These are phyloP conservation scores for Grammothele lineata DNA, from an alignment of 768 basidiomycete genomes.

Conservation along the genomic window DNA sequence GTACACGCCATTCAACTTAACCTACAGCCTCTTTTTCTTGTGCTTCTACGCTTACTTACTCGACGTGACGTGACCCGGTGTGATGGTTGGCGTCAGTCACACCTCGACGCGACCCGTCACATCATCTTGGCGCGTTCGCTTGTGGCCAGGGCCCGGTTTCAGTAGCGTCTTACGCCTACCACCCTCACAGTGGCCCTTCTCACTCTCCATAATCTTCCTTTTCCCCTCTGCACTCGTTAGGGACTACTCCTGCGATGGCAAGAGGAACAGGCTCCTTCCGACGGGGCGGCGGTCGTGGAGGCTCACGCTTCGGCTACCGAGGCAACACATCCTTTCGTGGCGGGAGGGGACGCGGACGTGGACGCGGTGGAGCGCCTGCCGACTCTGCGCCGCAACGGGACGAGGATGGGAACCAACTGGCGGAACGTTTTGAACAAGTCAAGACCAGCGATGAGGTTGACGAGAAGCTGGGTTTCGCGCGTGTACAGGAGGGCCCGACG, in stretches of 20 bases:
- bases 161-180: background rate
- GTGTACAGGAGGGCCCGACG: slow-evolving; percentile 71
- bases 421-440: slow-evolving; percentile 82
- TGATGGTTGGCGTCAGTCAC: slow-evolving; percentile 16
- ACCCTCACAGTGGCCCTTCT: background rate
- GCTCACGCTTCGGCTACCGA: slow-evolving; percentile 36
- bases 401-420: slow-evolving; percentile 86
- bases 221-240: too few species aligned
- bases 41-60: too few species aligned
- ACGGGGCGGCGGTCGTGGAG: slow-evolving; percentile 28
- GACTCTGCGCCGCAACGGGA: slow-evolving; percentile 63
- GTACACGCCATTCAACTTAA: too few species aligned
- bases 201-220: background rate
- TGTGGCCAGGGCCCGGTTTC: background rate
- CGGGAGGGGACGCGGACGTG: slow-evolving; percentile 43
- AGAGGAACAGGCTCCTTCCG: slow-evolving; percentile 18
- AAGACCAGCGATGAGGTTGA: slow-evolving; percentile 81
- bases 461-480: slow-evolving; percentile 85
- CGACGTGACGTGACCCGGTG: background rate
- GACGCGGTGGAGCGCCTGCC: slow-evolving; percentile 36
- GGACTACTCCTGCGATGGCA: slow-evolving; percentile 15
- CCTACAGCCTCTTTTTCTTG: too few species aligned
- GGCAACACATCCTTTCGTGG: slow-evolving; percentile 38
- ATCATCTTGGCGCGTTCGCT: background rate
- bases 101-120: slow-evolving; percentile 11